phyloP scores from a whole-genome alignment of 2,329 filamentous ascomycete species.

The Knufia petricola region DNA sequence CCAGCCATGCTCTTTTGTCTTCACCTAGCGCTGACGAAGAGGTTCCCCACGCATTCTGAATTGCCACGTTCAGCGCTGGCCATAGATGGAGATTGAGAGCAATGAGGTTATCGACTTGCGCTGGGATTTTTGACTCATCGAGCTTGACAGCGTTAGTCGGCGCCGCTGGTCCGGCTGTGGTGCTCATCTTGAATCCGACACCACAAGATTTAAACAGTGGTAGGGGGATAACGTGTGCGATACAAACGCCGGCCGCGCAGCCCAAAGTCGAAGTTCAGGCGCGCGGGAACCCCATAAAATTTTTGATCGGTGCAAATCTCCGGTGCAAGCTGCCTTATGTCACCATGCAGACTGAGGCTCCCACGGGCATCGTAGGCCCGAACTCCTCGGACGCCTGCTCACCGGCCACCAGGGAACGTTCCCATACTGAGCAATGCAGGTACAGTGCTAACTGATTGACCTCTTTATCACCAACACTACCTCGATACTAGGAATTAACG shows the following conservation, averaged over 20 bases:
- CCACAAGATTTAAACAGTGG: too few relatives aligned
- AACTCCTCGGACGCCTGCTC: neutral
- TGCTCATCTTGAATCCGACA: neutral
- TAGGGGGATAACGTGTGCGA: too few relatives aligned
- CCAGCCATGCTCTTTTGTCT: constrained; percentile 96
- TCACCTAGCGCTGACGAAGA: constrained; percentile 54
- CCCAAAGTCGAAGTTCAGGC: neutral
- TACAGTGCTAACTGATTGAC: too few relatives aligned
- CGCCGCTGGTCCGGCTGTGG: neutral
- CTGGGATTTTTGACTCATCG: constrained; percentile 45
- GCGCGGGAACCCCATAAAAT: neutral
- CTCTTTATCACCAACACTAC: too few relatives aligned
- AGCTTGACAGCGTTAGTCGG: constrained; percentile 3
- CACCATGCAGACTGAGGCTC: neutral
- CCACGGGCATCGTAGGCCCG: neutral
- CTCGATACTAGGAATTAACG: too few relatives aligned
- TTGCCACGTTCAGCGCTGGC: constrained; percentile 77
- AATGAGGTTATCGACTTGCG: constrained; percentile 75
- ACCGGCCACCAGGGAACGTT: neutral
- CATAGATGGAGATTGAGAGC: constrained; percentile 78
- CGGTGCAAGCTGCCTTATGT: neutral
- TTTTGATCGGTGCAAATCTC: neutral
- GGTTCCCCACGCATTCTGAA: constrained; percentile 71
- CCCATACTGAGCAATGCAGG: too few relatives aligned
- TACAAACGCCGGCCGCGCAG: too few relatives aligned